A percentile compares a stretch with the other conserved stretches of the same genome.
Conservation (phyloP, 305 asterid species). For the Fraxinus dipetala region DNA sequence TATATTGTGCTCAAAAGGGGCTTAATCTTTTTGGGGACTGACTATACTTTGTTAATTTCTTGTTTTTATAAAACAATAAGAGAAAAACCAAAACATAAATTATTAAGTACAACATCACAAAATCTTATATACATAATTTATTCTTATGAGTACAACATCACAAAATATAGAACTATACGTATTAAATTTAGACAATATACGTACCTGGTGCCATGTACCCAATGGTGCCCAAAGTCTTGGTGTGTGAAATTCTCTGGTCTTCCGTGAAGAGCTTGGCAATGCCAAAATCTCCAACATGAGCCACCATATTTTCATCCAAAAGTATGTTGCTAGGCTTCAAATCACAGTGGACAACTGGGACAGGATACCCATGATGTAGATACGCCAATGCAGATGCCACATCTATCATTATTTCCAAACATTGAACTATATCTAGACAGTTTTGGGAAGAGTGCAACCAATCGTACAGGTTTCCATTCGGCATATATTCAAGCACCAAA, state of each 20-base stretch:
- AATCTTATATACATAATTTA: not conserved
- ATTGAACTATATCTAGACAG: not conserved
- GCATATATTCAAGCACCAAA: constrained; percentile 15
- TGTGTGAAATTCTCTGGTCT: not conserved
- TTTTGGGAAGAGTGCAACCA: constrained; percentile 5
- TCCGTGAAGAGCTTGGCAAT: constrained; percentile 13
- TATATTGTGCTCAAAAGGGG: no score
- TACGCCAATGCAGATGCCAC: constrained; percentile 23
- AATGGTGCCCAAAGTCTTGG: constrained; percentile 11
- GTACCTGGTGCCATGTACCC: constrained; percentile 20
- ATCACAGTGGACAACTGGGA: constrained; percentile 17
- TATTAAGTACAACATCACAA: not conserved
- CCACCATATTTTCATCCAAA: constrained; percentile 3
- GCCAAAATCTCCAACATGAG: constrained; percentile 11
- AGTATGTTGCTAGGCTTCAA: constrained; percentile 19
- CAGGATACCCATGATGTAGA: constrained; percentile 14
- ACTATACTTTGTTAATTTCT: not conserved
- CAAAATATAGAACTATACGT: not conserved
- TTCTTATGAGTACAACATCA: not conserved
- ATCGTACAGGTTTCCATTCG: constrained; percentile 7
- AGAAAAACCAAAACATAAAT: not conserved
- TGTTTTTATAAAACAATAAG: not conserved
- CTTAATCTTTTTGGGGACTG: not conserved
- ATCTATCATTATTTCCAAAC: constrained; percentile 8
- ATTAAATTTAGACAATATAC: not conserved